phyloP scores from a whole-genome alignment of 805 yeast species.

The Sugiyamaella lignohabitans region DNA sequence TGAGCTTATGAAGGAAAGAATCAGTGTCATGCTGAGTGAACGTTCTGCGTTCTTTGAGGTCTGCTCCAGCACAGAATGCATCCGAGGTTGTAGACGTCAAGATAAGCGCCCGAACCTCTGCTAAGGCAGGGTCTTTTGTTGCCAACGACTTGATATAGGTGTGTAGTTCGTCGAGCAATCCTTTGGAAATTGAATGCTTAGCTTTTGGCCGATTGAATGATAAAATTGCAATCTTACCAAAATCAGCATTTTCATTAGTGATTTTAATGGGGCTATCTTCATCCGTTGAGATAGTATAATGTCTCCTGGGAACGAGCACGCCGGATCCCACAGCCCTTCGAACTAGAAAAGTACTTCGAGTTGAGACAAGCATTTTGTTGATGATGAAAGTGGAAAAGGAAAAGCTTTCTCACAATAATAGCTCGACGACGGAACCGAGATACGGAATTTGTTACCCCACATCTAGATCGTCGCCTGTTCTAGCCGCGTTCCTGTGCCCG shows the following conservation, averaged over 20 bases:
- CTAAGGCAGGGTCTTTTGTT: conserved; percentile 2
- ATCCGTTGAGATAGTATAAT: too few species aligned
- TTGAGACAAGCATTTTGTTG: too few species aligned
- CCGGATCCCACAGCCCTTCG: too few species aligned
- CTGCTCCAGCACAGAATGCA: conserved; percentile 37
- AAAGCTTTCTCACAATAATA: too few species aligned
- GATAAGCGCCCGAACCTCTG: conserved; percentile 18
- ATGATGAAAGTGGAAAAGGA: too few species aligned
- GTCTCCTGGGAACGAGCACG: too few species aligned
- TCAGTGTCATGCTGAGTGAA: conserved; percentile 27
- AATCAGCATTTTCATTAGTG: conserved; percentile 1
- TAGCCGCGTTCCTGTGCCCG: too few species aligned
- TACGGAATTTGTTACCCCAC: too few species aligned
- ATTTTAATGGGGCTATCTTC: neutral
- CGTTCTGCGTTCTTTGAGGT: conserved; percentile 34
- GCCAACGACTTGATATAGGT: conserved; percentile 21
- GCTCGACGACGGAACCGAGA: too few species aligned
- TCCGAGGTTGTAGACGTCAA: conserved; percentile 23
- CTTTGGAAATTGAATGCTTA: conserved; percentile 29
- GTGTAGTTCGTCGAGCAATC: conserved; percentile 25
- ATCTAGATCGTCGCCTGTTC: too few species aligned
- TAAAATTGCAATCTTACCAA: conserved; percentile 22
- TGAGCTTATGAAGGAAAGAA: conserved; percentile 25
- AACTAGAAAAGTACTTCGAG: too few species aligned
- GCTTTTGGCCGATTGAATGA: conserved; percentile 30